Conservation (phyloP, 805 yeast genomes). For the Hanseniaspora meyeri region DNA sequence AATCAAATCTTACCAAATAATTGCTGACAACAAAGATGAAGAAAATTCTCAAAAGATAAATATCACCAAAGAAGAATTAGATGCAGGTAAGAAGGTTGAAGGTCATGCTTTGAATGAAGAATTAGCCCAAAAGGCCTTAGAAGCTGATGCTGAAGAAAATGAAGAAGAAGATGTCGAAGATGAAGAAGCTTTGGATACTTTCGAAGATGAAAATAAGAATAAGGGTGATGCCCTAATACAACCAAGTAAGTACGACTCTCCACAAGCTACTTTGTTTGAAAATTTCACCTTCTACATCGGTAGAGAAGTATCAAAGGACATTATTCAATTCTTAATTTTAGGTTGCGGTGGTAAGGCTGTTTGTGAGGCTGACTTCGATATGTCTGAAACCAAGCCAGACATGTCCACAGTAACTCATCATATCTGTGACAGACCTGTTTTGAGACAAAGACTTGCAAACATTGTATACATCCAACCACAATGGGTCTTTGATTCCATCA, state of each 20-base stretch:
- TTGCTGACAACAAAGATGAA: constrained; percentile 29
- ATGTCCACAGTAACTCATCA: constrained; percentile 76
- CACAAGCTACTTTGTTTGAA: constrained; percentile 54
- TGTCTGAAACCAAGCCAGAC: constrained; percentile 40
- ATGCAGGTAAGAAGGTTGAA: constrained; percentile 27
- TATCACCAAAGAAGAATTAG: constrained; percentile 5
- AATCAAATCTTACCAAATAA: constrained; percentile 67
- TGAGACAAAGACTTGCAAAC: constrained; percentile 67
- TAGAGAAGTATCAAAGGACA: constrained; percentile 89
- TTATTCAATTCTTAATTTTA: constrained; percentile 73
- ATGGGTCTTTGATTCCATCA: constrained; percentile 89
- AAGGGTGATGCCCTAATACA: constrained; percentile 60
- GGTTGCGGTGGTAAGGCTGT: constrained; percentile 78
- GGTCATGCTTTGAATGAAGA: constrained; percentile 40
- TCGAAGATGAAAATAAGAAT: constrained; percentile 49
- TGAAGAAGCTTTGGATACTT: constrained; percentile 52
- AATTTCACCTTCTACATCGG: constrained; percentile 76
- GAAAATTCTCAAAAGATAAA: constrained; percentile 17
- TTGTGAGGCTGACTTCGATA: constrained; percentile 81
- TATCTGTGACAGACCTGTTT: constrained; percentile 81
- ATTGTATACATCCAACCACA: constrained; percentile 94
- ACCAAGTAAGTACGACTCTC: constrained; percentile 49
- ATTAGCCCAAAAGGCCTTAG: constrained; percentile 31
- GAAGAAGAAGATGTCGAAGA: constrained; percentile 31
- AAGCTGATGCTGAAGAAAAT: constrained; percentile 28